Evolutionary conservation across 495 filamentous ascomycete species (phyloP).

Genomic region (Penicillium pulvis): DNA sequence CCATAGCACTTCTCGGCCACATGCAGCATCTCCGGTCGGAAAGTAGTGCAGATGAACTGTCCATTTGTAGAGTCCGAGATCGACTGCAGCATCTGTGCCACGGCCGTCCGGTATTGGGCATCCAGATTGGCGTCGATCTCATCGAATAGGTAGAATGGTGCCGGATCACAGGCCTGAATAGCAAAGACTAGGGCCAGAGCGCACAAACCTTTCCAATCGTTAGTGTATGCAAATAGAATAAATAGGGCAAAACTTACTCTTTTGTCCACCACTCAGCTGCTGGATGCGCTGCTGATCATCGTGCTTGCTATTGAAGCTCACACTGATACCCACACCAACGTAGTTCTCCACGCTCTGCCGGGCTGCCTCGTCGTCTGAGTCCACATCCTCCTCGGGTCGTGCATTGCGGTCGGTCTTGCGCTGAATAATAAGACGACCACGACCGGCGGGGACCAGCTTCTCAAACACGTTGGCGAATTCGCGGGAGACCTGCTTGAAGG

Average conservation of each 20-base stretch:
- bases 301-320: slow-evolving; percentile 97
- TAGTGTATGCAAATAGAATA: slow-evolving; percentile 19
- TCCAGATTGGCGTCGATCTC: slow-evolving; percentile 99
- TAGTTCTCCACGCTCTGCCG: slow-evolving; percentile 89
- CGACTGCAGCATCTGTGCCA: slow-evolving; percentile 80
- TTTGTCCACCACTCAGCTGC: slow-evolving; percentile 95
- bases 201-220: slow-evolving; percentile 68
- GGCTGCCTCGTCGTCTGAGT: slow-evolving; percentile 59
- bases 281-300: slow-evolving; percentile 98
- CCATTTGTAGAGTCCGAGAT: slow-evolving; percentile 62
- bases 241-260: slow-evolving; percentile 63
- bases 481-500: slow-evolving; percentile 94
- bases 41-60: slow-evolving; percentile 92
- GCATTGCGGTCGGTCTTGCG: slow-evolving; percentile 74
- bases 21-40: slow-evolving; percentile 93
- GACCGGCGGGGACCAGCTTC: slow-evolving; percentile 90
- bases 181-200: slow-evolving; percentile 96
- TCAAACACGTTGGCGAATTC: slow-evolving; percentile 93
- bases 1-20: slow-evolving; percentile 98
- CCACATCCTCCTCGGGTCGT: slow-evolving; percentile 65
- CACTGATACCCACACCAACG: slow-evolving; percentile 95
- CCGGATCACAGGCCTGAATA: slow-evolving; percentile 97
- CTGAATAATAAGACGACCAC: slow-evolving; percentile 90
- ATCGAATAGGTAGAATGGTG: slow-evolving; percentile 98
- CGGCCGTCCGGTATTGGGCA: slow-evolving; percentile 93